phyloP scores from a whole-genome alignment of 1,284 basidiomycete species.

The Athelia sp. region DNA sequence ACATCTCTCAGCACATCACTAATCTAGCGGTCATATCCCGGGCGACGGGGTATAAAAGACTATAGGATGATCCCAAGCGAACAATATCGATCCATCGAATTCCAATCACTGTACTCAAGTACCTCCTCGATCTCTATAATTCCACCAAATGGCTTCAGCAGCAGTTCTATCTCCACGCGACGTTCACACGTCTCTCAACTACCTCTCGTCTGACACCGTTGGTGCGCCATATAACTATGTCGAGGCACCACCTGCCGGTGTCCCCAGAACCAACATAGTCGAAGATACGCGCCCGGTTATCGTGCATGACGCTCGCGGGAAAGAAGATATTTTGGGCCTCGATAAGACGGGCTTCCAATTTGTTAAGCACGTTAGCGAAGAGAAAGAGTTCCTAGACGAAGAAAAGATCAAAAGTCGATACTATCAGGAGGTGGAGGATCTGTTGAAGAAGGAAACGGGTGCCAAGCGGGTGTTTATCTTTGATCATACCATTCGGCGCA shows the following conservation, averaged over 20 bases:
- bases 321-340: slow-evolving; percentile 27
- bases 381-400: slow-evolving; percentile 39
- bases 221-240: slow-evolving; percentile 24
- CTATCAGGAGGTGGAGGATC: slow-evolving; percentile 37
- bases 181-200: slow-evolving; percentile 26
- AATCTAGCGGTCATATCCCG: no score
- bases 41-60: no score
- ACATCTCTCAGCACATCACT: no score
- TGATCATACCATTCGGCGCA: slow-evolving; percentile 40
- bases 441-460: slow-evolving; percentile 36
- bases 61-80: no score
- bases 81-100: no score
- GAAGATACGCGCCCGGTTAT: slow-evolving; percentile 16
- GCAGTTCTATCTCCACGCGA: slow-evolving; percentile 14
- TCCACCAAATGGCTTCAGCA: slow-evolving; percentile 1
- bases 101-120: no score
- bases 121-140: no score
- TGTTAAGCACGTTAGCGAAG: slow-evolving; percentile 25
- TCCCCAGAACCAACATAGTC: slow-evolving; percentile 16
- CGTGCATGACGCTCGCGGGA: slow-evolving; percentile 28
- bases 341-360: slow-evolving; percentile 40
- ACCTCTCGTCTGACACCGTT: slow-evolving; percentile 12
- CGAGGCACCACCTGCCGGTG: slow-evolving; percentile 18
- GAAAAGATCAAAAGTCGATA: slow-evolving; percentile 29
- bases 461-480: slow-evolving; percentile 39